Percentiles rank a stretch among this genome's conserved stretches.
These are phyloP conservation scores for Colletotrichum sublineola DNA, from an alignment of 2,329 filamentous ascomycete species.

Conservation along the genomic window DNA sequence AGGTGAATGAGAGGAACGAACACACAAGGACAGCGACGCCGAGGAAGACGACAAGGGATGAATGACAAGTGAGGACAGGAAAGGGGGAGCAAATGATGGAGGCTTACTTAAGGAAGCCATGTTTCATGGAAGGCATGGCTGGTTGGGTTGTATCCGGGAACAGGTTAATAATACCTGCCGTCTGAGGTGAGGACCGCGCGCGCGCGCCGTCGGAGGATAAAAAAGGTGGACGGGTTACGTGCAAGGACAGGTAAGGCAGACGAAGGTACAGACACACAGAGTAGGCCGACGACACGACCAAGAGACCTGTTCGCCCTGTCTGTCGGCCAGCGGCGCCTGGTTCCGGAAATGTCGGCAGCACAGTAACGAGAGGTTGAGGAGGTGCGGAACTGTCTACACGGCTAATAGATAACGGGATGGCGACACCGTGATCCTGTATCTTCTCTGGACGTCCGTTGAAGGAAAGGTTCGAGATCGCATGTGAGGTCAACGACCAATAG, in stretches of 20 bases:
- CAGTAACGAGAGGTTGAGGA: conserved; percentile 5
- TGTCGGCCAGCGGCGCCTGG: conserved; percentile 30
- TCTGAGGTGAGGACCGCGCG: conserved; percentile 17
- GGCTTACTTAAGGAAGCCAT: conserved; percentile 42
- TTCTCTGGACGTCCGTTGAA: conserved; percentile 8
- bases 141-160: conserved; percentile 22
- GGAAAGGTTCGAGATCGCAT: conserved; percentile 33
- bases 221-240: neutral
- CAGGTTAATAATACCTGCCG: conserved; percentile 34
- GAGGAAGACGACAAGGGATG: conserved; percentile 26
- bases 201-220: conserved; percentile 16
- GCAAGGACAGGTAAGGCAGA: conserved; percentile 36
- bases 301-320: conserved; percentile 4
- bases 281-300: conserved; percentile 1
- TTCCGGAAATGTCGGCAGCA: conserved; percentile 36
- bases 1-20: neutral
- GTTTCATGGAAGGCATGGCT: conserved; percentile 38
- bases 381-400: conserved; percentile 21
- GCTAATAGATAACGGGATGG: conserved; percentile 31
- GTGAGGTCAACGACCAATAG: conserved; percentile 30
- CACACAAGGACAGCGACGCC: conserved; percentile 18
- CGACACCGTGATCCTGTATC: conserved; percentile 13
- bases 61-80: conserved; percentile 4
- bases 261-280: conserved; percentile 5
- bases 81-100: conserved; percentile 3